Evolutionary conservation across 257 asterid genomes (phyloP).

Genomic region (Nemophila menziesii): DNA sequence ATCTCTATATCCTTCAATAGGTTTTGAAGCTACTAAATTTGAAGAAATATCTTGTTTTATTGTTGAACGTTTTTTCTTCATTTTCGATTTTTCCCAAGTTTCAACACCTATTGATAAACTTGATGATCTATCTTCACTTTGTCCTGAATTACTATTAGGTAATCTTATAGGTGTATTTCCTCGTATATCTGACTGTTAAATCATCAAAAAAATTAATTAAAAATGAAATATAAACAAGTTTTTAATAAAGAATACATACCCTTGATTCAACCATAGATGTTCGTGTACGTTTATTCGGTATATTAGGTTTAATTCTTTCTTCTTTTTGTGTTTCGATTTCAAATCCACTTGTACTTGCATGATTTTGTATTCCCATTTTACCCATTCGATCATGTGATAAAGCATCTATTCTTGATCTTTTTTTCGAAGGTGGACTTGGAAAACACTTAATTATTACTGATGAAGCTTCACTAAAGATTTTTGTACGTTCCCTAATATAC

Average conservation of each 20-base stretch:
- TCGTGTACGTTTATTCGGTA: conserved; percentile 86
- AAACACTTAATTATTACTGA: conserved; percentile 77
- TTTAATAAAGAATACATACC: conserved; percentile 28
- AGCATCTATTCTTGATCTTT: conserved; percentile 74
- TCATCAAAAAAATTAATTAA: conserved; percentile 5
- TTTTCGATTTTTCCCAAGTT: conserved; percentile 89
- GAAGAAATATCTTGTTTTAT: conserved; percentile 55
- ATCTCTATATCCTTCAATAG: conserved; percentile 59
- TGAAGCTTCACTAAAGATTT: conserved; percentile 66
- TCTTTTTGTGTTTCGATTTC: conserved; percentile 71
- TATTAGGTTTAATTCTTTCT: conserved; percentile 47
- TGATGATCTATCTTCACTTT: conserved; percentile 52
- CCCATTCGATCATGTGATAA: conserved; percentile 55
- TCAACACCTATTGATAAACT: conserved; percentile 51
- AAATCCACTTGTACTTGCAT: conserved; percentile 43
- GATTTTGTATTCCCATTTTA: conserved; percentile 55
- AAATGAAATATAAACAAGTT: neutral
- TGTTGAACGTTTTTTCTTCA: conserved; percentile 89
- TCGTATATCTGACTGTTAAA: conserved; percentile 46
- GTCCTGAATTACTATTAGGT: conserved; percentile 39
- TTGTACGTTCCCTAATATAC: conserved; percentile 71
- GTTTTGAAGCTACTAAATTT: conserved; percentile 34
- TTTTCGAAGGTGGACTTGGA: conserved; percentile 69
- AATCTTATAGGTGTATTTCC: conserved; percentile 46
- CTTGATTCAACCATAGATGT: conserved; percentile 67